These are phyloP conservation scores for Funneliformis geosporum DNA, from an alignment of 192 early-diverging fungal species.

Conservation along the genomic window DNA sequence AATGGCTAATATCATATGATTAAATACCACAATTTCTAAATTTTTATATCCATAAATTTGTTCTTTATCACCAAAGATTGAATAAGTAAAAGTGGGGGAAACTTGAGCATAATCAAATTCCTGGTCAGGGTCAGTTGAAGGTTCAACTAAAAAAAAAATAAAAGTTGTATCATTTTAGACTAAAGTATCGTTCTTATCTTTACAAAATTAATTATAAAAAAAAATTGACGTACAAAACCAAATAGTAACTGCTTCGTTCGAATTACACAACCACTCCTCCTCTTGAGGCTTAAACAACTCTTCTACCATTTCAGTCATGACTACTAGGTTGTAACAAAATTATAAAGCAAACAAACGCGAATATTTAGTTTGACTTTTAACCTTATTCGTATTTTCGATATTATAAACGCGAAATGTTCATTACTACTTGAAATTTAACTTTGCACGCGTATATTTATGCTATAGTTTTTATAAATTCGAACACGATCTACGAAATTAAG, in stretches of 20 bases:
- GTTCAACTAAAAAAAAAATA: background rate
- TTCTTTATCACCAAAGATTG: constrained; percentile 87
- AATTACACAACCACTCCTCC: background rate
- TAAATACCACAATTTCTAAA: constrained; percentile 60
- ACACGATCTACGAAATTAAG: background rate
- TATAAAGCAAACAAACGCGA: background rate
- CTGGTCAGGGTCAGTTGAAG: background rate
- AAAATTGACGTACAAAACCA: background rate
- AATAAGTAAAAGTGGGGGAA: constrained; percentile 82
- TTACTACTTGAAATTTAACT: background rate
- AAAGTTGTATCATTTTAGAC: background rate
- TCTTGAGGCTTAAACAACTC: background rate
- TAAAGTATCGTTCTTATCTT: background rate
- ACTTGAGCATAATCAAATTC: background rate
- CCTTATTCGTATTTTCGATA: background rate
- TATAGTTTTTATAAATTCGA: background rate
- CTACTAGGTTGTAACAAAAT: background rate
- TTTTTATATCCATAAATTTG: constrained; percentile 89
- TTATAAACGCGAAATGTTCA: background rate
- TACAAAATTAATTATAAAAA: background rate
- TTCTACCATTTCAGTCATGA: background rate
- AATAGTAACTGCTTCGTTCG: background rate
- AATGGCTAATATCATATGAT: background rate
- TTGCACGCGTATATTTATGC: background rate
- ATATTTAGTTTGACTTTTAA: background rate